Base-by-base conservation (phyloP, 2,329 filamentous ascomycete genomes). In the Teratosphaeria epicoccoides region DNA sequence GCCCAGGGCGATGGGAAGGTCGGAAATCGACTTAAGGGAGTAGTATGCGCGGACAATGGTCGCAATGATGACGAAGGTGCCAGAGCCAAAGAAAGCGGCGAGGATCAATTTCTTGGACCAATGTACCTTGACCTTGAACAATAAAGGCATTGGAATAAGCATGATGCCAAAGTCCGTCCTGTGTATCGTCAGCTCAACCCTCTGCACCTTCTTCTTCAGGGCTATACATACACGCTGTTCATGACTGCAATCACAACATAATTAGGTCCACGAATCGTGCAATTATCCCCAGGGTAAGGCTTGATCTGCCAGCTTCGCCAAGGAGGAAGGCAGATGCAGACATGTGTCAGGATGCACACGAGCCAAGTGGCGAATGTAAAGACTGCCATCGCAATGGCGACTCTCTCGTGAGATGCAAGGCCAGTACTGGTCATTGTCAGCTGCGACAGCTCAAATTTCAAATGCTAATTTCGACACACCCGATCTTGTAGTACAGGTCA, bases 161-260 rank as follows among this genome's bases (percentile, higher is more conserved):
- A 83, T 75, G 61, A 84, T 82, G 67, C 79, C 72, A 2, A 81
- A 33, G 56, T 83, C 81, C 24, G 78, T 81, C 2, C 43, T 46
- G 24, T 22, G n/a, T 9, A 17, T 40, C 6, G 33, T 40, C 33
- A 40, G 33, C 33, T 17, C 33, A n/a, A 6, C 14, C 14, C n/a
- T 3, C 4, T 17, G 4, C 33, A 4, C 33, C 33, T 7, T n/a
- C 2, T 2, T n/a, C 14, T 6, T 40, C 4, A n/a, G 2, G n/a
- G 1, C 6, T 17, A n/a, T 22, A 45, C 43, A 24, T 46, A 46
- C 43, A 76, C 74, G 47, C 83, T 76, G 57, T 84, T 83, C 61
- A 83, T 75, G 3, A 73, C 70, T 1, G 77, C 74, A 53, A 82
- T 80, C 14, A 77, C 76, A 48, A 81, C 80, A 10, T 80, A 71